Base-by-base conservation (phyloP, 176 grass and related monocot genomes). In the Aegilops tauschii region DNA sequence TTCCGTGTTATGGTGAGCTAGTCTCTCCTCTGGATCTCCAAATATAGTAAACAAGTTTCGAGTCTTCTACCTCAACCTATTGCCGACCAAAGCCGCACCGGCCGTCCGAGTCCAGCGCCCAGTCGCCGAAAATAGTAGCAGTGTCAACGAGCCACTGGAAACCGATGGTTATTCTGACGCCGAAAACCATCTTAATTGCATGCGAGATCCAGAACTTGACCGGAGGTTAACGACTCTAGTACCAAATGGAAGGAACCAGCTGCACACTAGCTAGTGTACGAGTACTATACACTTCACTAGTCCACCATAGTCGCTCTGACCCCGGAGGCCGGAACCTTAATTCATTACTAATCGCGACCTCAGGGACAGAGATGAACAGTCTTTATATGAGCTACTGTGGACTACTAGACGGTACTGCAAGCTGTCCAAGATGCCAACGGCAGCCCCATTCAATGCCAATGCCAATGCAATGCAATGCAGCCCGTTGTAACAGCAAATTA, bases 401-500 rank as follows among this genome's bases (percentile, higher is more conserved):
- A 52, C 49, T 52, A 52, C 13, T 50, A 5, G 18, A 59, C 56
- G 18, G 56, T 21, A 59, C 36, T 37, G 36, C 56, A 21, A 20
- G 3, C 65, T 65, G 65, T 75, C 32, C 32, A 23, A 73, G 89
- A 73, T 86, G 83, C 37, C 70, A 42, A 76, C 20, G 28, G 45
- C 70, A 82, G 52, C 36, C 65, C 21, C 58, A 83, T 79, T 73
- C 3, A 47, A 27, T 47, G 39, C 3, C 80, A 66, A 83, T 45
- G 37, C 3, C 80, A 47, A 80, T 74, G 80, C 84, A n/a, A 11
- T 12, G 45, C 14, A 18, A 14, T 25, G 49, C 31, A 49, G 17
- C 64, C 28, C 29, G 23, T 42, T 82, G 23, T 67, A 73, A 83
- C 84, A 79, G 40, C 58, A 25, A 35, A 27, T 89, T 84, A 65